Evolutionary conservation across 2,329 filamentous ascomycete species (phyloP).

Genomic region (Phoma herbarum): DNA sequence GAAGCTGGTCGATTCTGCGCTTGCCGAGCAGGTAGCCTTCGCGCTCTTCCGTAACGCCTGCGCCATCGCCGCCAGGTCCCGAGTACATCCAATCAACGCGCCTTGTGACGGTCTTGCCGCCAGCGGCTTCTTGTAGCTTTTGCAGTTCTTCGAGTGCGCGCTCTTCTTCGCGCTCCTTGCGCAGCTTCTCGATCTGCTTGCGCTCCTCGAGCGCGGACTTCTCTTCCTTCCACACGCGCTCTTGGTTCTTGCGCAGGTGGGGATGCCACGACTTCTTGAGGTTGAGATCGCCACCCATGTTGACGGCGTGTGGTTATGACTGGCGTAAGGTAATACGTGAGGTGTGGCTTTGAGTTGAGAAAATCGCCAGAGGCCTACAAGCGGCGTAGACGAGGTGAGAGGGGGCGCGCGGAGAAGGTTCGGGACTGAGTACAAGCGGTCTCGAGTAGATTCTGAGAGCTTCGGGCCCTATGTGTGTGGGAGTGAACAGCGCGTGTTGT

Average conservation of each 20-base stretch:
- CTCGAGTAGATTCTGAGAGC: not conserved
- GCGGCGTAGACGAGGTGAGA: not conserved
- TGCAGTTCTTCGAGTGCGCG: conserved; percentile 91
- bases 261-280: conserved; percentile 92
- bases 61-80: conserved; percentile 79
- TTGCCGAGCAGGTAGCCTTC: conserved; percentile 94
- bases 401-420: too few species aligned
- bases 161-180: conserved; percentile 94
- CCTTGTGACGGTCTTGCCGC: conserved; percentile 79
- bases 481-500: too few species aligned
- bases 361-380: not conserved
- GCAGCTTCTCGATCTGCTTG: conserved; percentile 89
- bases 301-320: conserved; percentile 49
- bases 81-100: conserved; percentile 99
- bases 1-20: conserved; percentile 85
- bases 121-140: conserved; percentile 85
- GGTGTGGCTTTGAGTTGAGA: too few species aligned
- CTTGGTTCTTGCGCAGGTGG: conserved; percentile 87
- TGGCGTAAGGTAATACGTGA: too few species aligned
- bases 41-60: conserved; percentile 76
- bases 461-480: not conserved
- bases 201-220: conserved; percentile 92
- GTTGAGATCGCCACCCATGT: conserved; percentile 94
- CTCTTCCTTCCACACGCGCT: conserved; percentile 89
- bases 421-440: not conserved